Conservation (phyloP, 2,329 filamentous ascomycete genomes). For the Colletotrichum ledebouriae region DNA sequence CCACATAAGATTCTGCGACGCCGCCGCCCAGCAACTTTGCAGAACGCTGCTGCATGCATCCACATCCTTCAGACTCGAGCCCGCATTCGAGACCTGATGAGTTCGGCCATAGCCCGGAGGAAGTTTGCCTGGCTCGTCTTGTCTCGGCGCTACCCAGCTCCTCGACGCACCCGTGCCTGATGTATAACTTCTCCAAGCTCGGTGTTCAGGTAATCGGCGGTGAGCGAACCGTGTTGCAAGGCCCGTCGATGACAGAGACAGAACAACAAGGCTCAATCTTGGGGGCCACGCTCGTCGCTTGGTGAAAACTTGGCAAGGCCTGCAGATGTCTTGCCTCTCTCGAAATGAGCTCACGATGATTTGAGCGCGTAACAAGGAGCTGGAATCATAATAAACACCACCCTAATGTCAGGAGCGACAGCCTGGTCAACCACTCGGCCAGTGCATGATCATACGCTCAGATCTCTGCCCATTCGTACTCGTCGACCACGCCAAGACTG, state of each 20-base stretch:
- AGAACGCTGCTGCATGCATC: slow-evolving; percentile 10
- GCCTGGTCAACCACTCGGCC: slow-evolving; percentile 2
- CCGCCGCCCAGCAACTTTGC: background rate
- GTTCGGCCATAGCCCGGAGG: background rate
- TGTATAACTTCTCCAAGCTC: too few species aligned
- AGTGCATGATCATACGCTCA: background rate
- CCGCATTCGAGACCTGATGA: background rate
- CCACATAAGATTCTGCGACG: slow-evolving; percentile 9
- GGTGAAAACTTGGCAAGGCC: background rate
- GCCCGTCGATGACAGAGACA: too few species aligned
- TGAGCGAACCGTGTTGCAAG: too few species aligned
- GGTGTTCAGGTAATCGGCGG: too few species aligned
- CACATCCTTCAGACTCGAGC: slow-evolving; percentile 10
- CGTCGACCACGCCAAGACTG: slow-evolving; percentile 6
- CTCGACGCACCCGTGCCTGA: background rate
- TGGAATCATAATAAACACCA: background rate
- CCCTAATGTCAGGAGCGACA: background rate
- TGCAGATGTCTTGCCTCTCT: background rate
- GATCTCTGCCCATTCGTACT: slow-evolving; percentile 4
- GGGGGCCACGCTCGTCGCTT: too few species aligned
- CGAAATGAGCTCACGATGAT: background rate
- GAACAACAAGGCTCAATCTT: too few species aligned
- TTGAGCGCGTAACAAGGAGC: slow-evolving; percentile 1
- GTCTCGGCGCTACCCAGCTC: background rate
- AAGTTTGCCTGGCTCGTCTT: background rate